These are phyloP conservation scores for Epichloe coenophiala DNA, from an alignment of 2,329 filamentous ascomycete species.

Conservation along the genomic window DNA sequence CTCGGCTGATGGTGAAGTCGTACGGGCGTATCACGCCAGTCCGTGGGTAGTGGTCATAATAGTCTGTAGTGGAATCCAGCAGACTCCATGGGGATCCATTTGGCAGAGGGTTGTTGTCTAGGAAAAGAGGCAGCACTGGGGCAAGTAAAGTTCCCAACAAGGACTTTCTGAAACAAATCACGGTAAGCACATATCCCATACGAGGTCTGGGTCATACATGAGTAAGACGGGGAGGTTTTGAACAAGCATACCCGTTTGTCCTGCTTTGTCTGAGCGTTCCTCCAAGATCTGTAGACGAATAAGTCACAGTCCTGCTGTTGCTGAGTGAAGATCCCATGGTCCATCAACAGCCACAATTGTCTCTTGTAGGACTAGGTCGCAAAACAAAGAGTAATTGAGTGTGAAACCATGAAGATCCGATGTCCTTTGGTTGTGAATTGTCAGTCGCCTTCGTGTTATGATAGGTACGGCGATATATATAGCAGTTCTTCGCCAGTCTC, in stretches of 20 bases:
- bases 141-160: slow-evolving; percentile 25
- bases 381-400: background rate
- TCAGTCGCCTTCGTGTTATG: background rate
- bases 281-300: slow-evolving; percentile 1
- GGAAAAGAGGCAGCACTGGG: slow-evolving; percentile 26
- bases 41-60: slow-evolving; percentile 32
- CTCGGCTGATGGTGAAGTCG: slow-evolving; percentile 38
- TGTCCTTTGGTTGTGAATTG: background rate
- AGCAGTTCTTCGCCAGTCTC: background rate
- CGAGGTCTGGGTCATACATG: background rate
- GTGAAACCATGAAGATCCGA: background rate
- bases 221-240: background rate
- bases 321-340: slow-evolving; percentile 1
- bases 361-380: background rate
- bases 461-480: background rate
- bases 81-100: slow-evolving; percentile 39
- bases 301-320: background rate
- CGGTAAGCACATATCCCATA: background rate
- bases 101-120: slow-evolving; percentile 34
- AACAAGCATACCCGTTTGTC: slow-evolving; percentile 25
- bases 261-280: slow-evolving; percentile 17
- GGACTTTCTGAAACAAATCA: slow-evolving; percentile 18
- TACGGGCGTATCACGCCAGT: slow-evolving; percentile 43
- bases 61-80: slow-evolving; percentile 31
- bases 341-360: background rate